Evolutionary conservation across 352 stramenopile species (phyloP), one percentile per base, ranked within the genome.

Genomic region (Peronospora farinosa): DNA sequence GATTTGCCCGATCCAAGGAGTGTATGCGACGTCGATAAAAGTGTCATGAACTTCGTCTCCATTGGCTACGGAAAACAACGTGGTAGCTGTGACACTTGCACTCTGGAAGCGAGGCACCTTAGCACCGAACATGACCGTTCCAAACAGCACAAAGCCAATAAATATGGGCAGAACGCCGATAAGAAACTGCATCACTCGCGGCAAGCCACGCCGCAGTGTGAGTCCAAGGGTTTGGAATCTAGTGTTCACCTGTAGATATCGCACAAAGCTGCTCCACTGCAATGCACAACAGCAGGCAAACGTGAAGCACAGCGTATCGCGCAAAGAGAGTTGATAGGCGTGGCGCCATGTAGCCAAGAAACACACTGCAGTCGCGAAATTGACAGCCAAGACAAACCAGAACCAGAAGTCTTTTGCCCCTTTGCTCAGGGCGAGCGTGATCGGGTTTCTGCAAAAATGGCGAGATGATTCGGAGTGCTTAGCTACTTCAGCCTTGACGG

Each of bases 11-110:
- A 88, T 70, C 69, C 69, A 85, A 2, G 79, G 79, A 19, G 74
- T 84, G 44, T 78, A 84, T 23, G 74, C 60, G 9, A 91, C 77
- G 15, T 70, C 57, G 23, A 79, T 75, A 55, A 95, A 95, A 15
- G 82, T 93, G 42, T 92, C 74, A 46, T 88, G 80, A 54, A 95
- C 87, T 42, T 93, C 84, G 41, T 95, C 84, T 10, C 84, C 84
- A 41, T 95, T 95, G 2, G 86, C 77, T 8, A 95, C 71, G 8
- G 78, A 82, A 65, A 93, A 95, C 4, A 95, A 67, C 36, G 83
- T 92, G 1, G 79, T 89, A 17, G 78, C 72, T 0, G 83, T 88
- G 23, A 63, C 55, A 5, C 77, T 68, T 0, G 78, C 63, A 17
- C 61, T 80, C 40, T 86, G 74, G 60, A 95, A 95, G 6, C 80